Conservation (phyloP, 352 stramenopile species). For the Elongisporangium undulatum region DNA sequence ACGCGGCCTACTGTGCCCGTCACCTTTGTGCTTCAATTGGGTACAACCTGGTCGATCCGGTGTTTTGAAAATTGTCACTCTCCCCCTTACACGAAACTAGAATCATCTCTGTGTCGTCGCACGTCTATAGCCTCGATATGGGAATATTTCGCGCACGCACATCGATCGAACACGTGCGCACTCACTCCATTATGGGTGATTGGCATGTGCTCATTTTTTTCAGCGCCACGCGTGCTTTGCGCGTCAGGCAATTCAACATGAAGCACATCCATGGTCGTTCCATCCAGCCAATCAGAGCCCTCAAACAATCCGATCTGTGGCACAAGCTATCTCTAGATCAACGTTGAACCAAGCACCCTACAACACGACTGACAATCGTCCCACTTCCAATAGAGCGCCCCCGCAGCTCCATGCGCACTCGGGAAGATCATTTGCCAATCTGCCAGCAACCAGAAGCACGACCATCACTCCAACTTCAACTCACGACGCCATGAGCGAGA, state of each 20-base stretch:
- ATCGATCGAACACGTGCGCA: not conserved
- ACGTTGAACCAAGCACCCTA: not conserved
- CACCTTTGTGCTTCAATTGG: not conserved
- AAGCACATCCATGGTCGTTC: not conserved
- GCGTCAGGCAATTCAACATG: not conserved
- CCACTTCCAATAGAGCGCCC: not conserved
- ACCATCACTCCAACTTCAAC: not conserved
- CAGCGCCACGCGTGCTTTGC: not conserved
- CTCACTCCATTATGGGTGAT: not conserved
- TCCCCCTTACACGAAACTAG: not conserved
- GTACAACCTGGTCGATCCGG: not conserved
- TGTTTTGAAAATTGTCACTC: not conserved
- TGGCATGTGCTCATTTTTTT: not conserved
- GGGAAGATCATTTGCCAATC: not conserved
- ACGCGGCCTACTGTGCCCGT: not conserved
- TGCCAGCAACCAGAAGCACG: not conserved
- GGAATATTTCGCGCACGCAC: not conserved
- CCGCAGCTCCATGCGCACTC: not conserved
- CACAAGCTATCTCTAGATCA: not conserved
- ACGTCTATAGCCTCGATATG: not conserved
- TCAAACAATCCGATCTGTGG: not conserved
- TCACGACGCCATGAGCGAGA: slow-evolving; percentile 15
- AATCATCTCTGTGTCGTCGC: not conserved
- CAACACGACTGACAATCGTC: not conserved
- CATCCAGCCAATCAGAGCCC: not conserved